Conservation (phyloP, 2,329 filamentous ascomycete species). For the Stachybotrys elegans region DNA sequence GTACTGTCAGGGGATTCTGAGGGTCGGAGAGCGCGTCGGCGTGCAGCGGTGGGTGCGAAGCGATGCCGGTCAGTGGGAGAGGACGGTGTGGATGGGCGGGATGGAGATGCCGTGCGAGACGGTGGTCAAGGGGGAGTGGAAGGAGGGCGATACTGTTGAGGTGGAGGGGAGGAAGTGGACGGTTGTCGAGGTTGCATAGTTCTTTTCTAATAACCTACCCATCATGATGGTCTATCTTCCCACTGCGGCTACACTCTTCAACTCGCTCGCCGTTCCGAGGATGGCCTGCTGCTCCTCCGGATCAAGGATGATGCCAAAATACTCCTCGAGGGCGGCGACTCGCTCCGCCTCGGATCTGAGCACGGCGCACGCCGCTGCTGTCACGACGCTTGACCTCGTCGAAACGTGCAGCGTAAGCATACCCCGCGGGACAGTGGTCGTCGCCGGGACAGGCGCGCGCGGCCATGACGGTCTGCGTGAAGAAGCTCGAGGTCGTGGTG, state of each 20-base stretch:
- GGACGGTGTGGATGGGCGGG: constrained; percentile 27
- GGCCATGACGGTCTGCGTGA: constrained; percentile 31
- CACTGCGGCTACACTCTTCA: no score
- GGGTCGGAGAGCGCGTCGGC: constrained; percentile 32
- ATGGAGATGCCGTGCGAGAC: constrained; percentile 28
- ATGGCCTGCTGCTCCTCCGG: constrained; percentile 44
- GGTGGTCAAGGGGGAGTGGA: constrained; percentile 12
- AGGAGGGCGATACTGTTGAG: constrained; percentile 14
- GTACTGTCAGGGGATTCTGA: constrained; percentile 51
- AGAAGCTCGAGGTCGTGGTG: constrained; percentile 30
- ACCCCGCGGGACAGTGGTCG: constrained; percentile 20
- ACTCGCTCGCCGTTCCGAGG: constrained; percentile 25
- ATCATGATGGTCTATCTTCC: no score
- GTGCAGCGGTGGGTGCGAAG: constrained; percentile 52
- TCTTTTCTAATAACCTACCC: no score
- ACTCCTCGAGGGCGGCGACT: constrained; percentile 39
- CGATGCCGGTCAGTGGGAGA: constrained; percentile 26
- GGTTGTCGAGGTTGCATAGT: constrained; percentile 23
- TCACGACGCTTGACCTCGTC: constrained; percentile 39
- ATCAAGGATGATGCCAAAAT: constrained; percentile 44
- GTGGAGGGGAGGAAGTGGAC: constrained; percentile 23
- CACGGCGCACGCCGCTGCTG: constrained; percentile 30
- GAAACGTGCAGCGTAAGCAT: constrained; percentile 37
- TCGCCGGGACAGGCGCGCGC: constrained; percentile 22
- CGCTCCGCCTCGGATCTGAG: constrained; percentile 43